Percentiles rank a stretch among this genome's conserved stretches.
Evolutionary conservation across 495 filamentous ascomycete species (phyloP).

Genomic region (Amphirosellinia nigrospora): DNA sequence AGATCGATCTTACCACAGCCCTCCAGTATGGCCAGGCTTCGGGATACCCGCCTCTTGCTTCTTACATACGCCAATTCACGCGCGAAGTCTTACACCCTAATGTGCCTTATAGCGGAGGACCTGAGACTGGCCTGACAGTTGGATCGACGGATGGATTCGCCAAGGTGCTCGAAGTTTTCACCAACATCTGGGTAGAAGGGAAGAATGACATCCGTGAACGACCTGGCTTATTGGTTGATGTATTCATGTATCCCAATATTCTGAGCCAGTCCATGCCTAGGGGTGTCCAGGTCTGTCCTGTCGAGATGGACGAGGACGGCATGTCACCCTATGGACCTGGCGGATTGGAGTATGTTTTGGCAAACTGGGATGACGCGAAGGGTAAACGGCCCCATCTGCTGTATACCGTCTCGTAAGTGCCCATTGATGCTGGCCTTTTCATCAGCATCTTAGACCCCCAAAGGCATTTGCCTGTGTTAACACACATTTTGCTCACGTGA

Average conservation of each 20-base stretch:
- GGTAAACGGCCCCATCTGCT: slow-evolving; percentile 82
- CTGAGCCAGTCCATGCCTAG: slow-evolving; percentile 68
- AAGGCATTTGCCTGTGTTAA: neutral
- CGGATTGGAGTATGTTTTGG: slow-evolving; percentile 76
- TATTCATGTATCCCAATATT: slow-evolving; percentile 79
- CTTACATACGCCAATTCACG: slow-evolving; percentile 79
- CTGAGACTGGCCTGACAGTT: slow-evolving; percentile 77
- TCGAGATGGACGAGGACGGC: slow-evolving; percentile 78
- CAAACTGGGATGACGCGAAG: slow-evolving; percentile 76
- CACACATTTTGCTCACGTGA: slow-evolving; percentile 16
- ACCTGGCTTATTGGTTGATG: slow-evolving; percentile 76
- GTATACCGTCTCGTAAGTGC: slow-evolving; percentile 86
- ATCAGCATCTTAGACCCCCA: neutral
- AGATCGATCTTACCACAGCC: slow-evolving; percentile 80
- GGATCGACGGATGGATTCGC: slow-evolving; percentile 84
- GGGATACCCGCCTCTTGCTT: slow-evolving; percentile 76
- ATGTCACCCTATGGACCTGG: slow-evolving; percentile 71
- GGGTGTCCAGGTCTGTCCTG: slow-evolving; percentile 72
- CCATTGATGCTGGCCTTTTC: neutral
- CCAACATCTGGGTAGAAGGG: slow-evolving; percentile 72
- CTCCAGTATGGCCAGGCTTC: slow-evolving; percentile 84
- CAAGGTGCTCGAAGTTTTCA: slow-evolving; percentile 75
- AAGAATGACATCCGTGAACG: slow-evolving; percentile 68
- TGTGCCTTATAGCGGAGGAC: slow-evolving; percentile 76
- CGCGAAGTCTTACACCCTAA: slow-evolving; percentile 77